phyloP scores from a whole-genome alignment of 306 rosid species.

The Rosa multiflora region DNA sequence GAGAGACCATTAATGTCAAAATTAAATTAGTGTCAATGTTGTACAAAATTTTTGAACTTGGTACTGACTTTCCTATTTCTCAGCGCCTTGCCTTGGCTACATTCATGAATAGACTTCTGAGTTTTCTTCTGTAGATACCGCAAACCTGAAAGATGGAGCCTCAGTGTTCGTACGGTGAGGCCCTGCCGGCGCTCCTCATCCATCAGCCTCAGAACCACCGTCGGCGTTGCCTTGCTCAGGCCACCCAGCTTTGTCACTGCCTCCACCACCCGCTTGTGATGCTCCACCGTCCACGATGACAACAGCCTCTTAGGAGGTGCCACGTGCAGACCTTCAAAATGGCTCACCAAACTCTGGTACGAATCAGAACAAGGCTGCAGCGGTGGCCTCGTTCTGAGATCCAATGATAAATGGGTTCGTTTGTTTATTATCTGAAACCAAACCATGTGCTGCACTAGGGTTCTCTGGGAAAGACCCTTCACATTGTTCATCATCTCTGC shows the following conservation, averaged over 20 bases:
- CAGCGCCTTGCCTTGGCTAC: not conserved
- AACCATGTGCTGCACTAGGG: slow-evolving; percentile 3
- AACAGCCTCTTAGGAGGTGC: not conserved
- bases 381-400: not conserved
- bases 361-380: not conserved
- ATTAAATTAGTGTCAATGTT: not conserved
- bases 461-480: not conserved
- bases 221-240: not conserved
- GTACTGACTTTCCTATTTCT: not conserved
- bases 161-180: not conserved
- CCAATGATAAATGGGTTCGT: not conserved
- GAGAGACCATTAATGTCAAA: too few relatives aligned
- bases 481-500: not conserved
- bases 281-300: slow-evolving; percentile 1
- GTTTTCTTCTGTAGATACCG: not conserved
- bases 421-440: not conserved
- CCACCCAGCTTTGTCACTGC: not conserved
- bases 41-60: not conserved
- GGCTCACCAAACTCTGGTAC: not conserved
- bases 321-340: not conserved
- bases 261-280: slow-evolving; percentile 1
- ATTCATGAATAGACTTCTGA: not conserved
- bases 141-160: not conserved
- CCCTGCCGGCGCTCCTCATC: slow-evolving; percentile 2
- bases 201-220: not conserved